Conservation (phyloP, 2,329 filamentous ascomycete species). For the Pestalotiopsis sp. region DNA sequence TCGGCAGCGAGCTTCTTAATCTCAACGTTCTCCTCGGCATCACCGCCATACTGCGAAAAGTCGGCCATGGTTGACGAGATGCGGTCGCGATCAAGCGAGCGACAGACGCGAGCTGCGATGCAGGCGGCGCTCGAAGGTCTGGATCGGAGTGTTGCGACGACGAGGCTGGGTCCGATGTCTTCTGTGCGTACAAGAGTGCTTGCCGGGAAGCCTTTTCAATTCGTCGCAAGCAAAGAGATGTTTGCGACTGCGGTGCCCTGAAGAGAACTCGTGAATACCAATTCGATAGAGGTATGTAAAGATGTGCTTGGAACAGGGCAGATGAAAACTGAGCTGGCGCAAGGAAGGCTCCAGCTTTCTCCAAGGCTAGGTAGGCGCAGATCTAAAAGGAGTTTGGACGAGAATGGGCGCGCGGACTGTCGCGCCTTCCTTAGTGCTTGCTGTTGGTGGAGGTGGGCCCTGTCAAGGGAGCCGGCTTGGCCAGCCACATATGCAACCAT, state of each 20-base stretch:
- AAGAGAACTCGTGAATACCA: not conserved
- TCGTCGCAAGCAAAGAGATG: not conserved
- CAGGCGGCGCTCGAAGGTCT: not conserved
- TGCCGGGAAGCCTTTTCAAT: not conserved
- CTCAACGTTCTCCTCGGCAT: conserved; percentile 48
- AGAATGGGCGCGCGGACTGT: not conserved
- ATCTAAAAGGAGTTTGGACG: conserved; percentile 7
- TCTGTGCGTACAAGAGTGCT: not conserved
- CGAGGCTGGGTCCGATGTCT: not conserved
- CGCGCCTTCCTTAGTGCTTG: not conserved
- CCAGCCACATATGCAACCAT: not conserved
- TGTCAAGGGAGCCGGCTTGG: not conserved
- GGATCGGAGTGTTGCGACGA: not conserved
- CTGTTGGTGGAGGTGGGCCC: not conserved
- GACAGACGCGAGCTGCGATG: not conserved
- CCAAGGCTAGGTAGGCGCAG: not conserved
- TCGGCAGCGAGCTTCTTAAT: conserved; percentile 56
- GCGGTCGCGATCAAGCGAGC: not conserved
- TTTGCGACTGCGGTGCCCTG: not conserved
- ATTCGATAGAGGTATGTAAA: too few species aligned
- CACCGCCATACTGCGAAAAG: conserved; percentile 21
- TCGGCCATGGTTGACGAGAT: conserved; percentile 12
- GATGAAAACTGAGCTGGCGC: not conserved
- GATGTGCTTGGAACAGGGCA: not conserved
- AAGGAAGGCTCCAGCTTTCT: not conserved